phyloP scores from a whole-genome alignment of 306 rosid species.

The Citrullus amarus region DNA sequence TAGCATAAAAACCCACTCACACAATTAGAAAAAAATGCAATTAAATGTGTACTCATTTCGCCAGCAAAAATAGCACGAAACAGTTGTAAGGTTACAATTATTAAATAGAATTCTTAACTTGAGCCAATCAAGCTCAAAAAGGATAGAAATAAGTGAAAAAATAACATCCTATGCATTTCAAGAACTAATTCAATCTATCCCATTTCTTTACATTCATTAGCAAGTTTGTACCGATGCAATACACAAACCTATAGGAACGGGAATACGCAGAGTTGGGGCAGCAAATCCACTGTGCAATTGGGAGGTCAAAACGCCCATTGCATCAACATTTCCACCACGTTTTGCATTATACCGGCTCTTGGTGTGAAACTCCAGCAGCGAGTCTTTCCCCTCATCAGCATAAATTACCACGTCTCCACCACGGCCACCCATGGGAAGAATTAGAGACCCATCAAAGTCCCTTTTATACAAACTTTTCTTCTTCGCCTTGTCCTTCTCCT shows the following conservation, averaged over 20 bases:
- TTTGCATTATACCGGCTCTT: conserved; percentile 44
- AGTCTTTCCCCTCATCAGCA: conserved; percentile 60
- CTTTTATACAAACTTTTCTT: conserved; percentile 45
- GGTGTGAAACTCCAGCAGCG: conserved; percentile 55
- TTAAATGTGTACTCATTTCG: background rate
- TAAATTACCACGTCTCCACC: conserved; percentile 88
- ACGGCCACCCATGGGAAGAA: conserved; percentile 71
- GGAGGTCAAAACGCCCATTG: conserved; percentile 65
- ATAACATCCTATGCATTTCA: background rate
- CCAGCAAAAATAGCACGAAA: background rate
- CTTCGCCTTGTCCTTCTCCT: conserved; percentile 22
- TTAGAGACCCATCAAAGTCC: conserved; percentile 71
- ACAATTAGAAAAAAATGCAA: background rate
- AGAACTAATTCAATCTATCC: background rate
- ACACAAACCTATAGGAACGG: conserved; percentile 89
- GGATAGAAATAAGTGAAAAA: background rate
- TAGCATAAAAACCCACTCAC: conserved; percentile 6
- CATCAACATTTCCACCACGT: conserved; percentile 82
- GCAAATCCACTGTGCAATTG: conserved; percentile 44
- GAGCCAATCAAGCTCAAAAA: background rate
- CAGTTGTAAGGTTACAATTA: background rate
- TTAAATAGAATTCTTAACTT: background rate
- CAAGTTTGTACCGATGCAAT: background rate
- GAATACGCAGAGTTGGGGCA: conserved; percentile 65
- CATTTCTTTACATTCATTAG: background rate